Base-by-base conservation (phyloP, 2,329 filamentous ascomycete species). In the Beauveria caledonica region DNA sequence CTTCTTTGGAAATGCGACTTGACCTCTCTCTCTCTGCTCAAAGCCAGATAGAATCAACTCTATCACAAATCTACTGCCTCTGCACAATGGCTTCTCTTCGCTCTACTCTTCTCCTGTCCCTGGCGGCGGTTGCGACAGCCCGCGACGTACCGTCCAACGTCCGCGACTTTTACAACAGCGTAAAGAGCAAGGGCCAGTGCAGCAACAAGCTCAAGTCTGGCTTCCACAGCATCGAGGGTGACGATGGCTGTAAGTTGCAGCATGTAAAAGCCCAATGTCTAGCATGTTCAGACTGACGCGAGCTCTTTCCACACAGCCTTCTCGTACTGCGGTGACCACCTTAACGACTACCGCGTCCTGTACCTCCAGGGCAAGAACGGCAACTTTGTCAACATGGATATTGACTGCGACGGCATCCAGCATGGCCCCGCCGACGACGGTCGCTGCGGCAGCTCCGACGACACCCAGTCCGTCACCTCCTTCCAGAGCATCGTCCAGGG, bases 371-470 rank as follows among this genome's bases (percentile, higher is more conserved):
- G 76, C 49, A 70, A 68, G 3, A 66, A 69, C 5, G 72, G 72
- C 23, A 65, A 74, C 42, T 71, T 83, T 44, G 76, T 73, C 56
- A 78, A 84, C 68, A 82, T 85, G 78, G 82, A 84, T 64, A 74
- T 85, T 58, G 81, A 83, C 70, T 85, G 82, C 65, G 82, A 85
- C 64, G 82, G 82, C 23, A 66, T 72, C 8, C 74, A 80, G 59
- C 68, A 70, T 23, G 72, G 73, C 8, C 64, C 70, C 29, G 72
- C 72, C 40, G 72, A 75, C 60, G 76, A 75, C 33, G 77, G 78
- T 1, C 74, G 75, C 45, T 84, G 81, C 64, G 72, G 67, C 39
- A 73, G 70, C 19, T 78, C 77, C 11, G 68, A 64, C 19, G 77
- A 78, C 58, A 76, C 73, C 2, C 78, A 81, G 66, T 70, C 69